Percentiles rank a stretch among this genome's conserved stretches.
Evolutionary conservation across 495 filamentous ascomycete species (phyloP).

Genomic region (Parathielavia appendiculata): DNA sequence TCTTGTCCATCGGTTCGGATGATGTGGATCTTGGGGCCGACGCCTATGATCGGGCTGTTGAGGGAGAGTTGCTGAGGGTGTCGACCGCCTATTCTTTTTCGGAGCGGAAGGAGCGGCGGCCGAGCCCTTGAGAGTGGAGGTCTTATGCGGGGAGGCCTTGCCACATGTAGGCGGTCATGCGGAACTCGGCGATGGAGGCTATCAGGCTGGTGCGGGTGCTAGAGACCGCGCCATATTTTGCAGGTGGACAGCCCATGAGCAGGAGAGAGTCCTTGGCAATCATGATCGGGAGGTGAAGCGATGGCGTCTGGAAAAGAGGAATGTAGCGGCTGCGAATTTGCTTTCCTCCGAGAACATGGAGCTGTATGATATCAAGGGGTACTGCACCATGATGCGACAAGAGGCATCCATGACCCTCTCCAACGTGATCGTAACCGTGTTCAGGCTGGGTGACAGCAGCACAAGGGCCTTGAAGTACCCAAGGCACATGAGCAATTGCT

Average conservation of each 20-base stretch:
- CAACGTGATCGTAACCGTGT: slow-evolving; percentile 43
- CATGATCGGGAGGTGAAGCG: slow-evolving; percentile 48
- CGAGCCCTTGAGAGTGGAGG: slow-evolving; percentile 41
- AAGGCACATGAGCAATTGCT: slow-evolving; percentile 62
- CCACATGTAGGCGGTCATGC: slow-evolving; percentile 50
- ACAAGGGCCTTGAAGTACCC: slow-evolving; percentile 73
- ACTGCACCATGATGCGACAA: neutral
- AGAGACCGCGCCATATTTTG: slow-evolving; percentile 32
- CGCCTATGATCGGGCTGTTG: slow-evolving; percentile 20
- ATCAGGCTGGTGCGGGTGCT: slow-evolving; percentile 37
- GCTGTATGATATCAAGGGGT: too few species aligned
- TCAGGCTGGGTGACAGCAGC: slow-evolving; percentile 65
- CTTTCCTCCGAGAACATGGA: neutral
- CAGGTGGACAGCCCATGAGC: slow-evolving; percentile 37
- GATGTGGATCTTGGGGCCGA: slow-evolving; percentile 46
- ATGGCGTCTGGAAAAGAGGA: slow-evolving; percentile 33
- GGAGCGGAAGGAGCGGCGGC: slow-evolving; percentile 46
- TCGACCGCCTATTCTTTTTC: slow-evolving; percentile 47
- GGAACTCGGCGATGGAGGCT: slow-evolving; percentile 45
- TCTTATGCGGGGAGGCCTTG: slow-evolving; percentile 49
- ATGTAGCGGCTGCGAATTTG: slow-evolving; percentile 16
- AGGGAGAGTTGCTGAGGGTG: slow-evolving; percentile 27
- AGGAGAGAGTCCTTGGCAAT: slow-evolving; percentile 45
- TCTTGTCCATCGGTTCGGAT: slow-evolving; percentile 39
- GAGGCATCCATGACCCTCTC: neutral